Percentiles rank a stretch among this genome's conserved stretches.
phyloP scores from a whole-genome alignment of 139 green algal genomes.

The Deuterostichococcus epilithicus region DNA sequence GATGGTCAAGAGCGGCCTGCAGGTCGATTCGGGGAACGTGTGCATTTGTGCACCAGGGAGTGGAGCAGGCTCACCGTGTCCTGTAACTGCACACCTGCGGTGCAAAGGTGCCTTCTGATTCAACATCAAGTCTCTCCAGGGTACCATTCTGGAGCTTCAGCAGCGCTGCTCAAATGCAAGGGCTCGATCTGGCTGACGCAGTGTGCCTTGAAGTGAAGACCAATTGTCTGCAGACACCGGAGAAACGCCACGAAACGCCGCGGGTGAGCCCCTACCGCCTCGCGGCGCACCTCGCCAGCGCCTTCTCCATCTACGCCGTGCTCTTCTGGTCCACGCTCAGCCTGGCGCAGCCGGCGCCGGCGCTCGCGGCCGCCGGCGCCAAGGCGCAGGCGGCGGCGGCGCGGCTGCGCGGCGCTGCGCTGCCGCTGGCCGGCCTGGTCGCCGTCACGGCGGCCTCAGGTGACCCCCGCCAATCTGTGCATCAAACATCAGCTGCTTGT shows the following conservation, averaged over 20 bases:
- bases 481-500: too few relatives aligned
- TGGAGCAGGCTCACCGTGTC: too few relatives aligned
- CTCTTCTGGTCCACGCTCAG: conserved; percentile 91
- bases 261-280: conserved; percentile 94
- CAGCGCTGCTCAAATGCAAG: too few relatives aligned
- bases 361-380: conserved; percentile 8
- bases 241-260: conserved; percentile 49
- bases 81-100: too few relatives aligned
- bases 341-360: conserved; percentile 33
- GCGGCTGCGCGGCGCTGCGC: conserved; percentile 31
- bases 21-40: conserved; percentile 50
- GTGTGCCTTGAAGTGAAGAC: too few relatives aligned
- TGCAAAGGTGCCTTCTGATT: too few relatives aligned
- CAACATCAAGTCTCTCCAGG: too few relatives aligned
- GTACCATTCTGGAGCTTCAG: too few relatives aligned
- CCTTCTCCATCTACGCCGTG: conserved; percentile 90
- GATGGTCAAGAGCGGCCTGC: conserved; percentile 91
- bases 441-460: conserved; percentile 86
- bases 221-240: not conserved
- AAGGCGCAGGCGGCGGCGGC: conserved; percentile 23
- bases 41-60: too few relatives aligned
- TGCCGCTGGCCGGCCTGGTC: conserved; percentile 80
- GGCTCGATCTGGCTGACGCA: too few relatives aligned
- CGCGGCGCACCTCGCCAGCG: conserved; percentile 89
- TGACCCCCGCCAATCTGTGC: conserved; percentile 18